Evolutionary conservation across 2,329 filamentous ascomycete species (phyloP).

Genomic region (Pyricularia grisea): DNA sequence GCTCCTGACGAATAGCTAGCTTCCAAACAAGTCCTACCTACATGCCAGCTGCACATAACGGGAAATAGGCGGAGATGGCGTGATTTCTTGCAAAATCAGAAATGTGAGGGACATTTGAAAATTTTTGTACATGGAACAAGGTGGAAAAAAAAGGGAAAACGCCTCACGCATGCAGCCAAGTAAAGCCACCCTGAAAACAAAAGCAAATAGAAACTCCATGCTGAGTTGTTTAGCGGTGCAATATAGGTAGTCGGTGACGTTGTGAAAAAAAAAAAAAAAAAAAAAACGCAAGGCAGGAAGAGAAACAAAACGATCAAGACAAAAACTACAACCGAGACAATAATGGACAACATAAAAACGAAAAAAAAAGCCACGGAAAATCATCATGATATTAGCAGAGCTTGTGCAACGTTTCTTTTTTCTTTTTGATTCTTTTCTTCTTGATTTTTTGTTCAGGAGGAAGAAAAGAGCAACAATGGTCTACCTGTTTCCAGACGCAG

Average conservation of each 20-base stretch:
- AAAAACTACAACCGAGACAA: not conserved
- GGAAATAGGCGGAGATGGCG: not conserved
- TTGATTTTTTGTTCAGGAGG: not conserved
- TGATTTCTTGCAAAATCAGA: not conserved
- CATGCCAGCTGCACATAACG: no score
- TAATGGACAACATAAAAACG: not conserved
- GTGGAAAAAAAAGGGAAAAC: not conserved
- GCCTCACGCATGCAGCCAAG: not conserved
- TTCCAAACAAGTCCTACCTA: no score
- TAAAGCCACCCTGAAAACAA: not conserved
- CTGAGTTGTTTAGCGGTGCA: not conserved
- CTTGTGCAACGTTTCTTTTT: not conserved
- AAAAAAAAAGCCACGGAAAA: not conserved
- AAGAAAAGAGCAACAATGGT: not conserved
- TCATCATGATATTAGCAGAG: not conserved
- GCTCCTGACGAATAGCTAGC: no score
- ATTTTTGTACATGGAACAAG: not conserved
- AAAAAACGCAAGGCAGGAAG: no score
- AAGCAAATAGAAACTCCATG: not conserved
- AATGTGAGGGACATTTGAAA: no score
- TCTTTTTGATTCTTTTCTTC: not conserved
- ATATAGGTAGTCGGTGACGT: not conserved
- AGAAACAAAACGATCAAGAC: not conserved
- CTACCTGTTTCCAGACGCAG: slow-evolving; percentile 25
- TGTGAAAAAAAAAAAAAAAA: not conserved